Evolutionary conservation across 2,329 filamentous ascomycete genomes (phyloP), one percentile per base, ranked within the genome.

Genomic region (Cadophora sp.): DNA sequence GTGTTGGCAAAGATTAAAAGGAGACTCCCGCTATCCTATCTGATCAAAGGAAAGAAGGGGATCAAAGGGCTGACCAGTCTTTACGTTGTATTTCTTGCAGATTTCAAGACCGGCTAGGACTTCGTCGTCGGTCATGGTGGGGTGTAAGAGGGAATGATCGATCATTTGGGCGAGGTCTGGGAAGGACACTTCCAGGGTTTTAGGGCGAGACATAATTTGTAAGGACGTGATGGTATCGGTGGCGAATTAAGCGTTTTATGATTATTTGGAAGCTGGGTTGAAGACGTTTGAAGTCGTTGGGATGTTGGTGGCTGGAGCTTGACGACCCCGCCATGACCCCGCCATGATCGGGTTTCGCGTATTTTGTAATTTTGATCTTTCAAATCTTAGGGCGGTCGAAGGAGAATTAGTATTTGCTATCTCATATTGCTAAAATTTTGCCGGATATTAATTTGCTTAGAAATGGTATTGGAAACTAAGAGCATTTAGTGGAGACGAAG

Each of bases 121-220:
- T 1, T 88, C 84, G 19, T 75, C 76, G 73, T 89, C 86, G 8
- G 87, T 88, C 81, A 89, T 83, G 63, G 86, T 87, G 4, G 87
- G 88, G 72, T 89, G 86, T 0, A 89, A 81, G 19, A 90, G 82
- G 14, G 86, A 88, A 76, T 89, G 87, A 71, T 89, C 87, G 71
- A 89, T 89, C 77, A 81, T 81, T 71, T 85, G 84, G 70, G 85
- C 84, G 64, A 88, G 76, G 68, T 84, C 80, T 40, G 75, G 70
- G 0, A 85, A 75, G 24, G 82, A 81, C n/a, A 84, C 79, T 0
- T 73, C 78, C 70, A 84, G 75, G 29, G 78, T 71, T 64, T 60
- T 64, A 8, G 69, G 65, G 8, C 65, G 56, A 24, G 53, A 65
- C 59, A 62, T 62, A 6, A 29, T 24, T 16, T 11, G 12, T 40